Conservation (phyloP, 352 stramenopile species). For the Blastocystis sp. region DNA sequence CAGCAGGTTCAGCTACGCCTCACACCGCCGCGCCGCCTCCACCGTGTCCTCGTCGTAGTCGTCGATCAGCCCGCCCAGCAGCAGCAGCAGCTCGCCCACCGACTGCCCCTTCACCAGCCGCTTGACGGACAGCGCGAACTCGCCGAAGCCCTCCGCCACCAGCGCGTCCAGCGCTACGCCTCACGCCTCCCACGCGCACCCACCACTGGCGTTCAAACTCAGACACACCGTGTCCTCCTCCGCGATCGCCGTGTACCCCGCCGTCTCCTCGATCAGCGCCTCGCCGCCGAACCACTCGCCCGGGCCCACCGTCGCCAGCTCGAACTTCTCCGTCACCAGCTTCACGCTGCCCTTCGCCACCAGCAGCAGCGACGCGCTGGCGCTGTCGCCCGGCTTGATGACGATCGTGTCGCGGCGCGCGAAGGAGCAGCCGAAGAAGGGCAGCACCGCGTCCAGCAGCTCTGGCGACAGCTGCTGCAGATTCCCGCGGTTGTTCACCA, state of each 20-base stretch:
- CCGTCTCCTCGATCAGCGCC: slow-evolving; percentile 53
- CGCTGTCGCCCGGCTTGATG: slow-evolving; percentile 47
- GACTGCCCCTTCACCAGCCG: slow-evolving; percentile 54
- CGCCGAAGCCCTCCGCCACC: slow-evolving; percentile 47
- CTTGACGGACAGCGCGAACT: slow-evolving; percentile 59
- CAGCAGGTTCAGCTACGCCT: slow-evolving; percentile 38
- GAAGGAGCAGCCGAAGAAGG: slow-evolving; percentile 42
- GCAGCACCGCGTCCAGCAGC: not conserved
- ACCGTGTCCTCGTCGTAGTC: slow-evolving; percentile 62
- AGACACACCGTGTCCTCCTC: slow-evolving; percentile 65
- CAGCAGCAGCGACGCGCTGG: slow-evolving; percentile 34
- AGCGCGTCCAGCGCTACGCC: slow-evolving; percentile 14
- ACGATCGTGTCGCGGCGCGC: slow-evolving; percentile 49
- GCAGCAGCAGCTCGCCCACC: not conserved
- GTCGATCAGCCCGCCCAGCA: slow-evolving; percentile 53
- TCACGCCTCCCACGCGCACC: not conserved
- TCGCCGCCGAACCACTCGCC: slow-evolving; percentile 66
- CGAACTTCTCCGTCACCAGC: slow-evolving; percentile 44
- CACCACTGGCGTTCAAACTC: slow-evolving; percentile 50
- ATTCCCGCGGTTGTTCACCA: slow-evolving; percentile 52
- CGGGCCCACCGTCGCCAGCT: slow-evolving; percentile 36
- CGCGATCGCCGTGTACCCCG: slow-evolving; percentile 64
- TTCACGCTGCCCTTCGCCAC: slow-evolving; percentile 50
- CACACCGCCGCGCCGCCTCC: not conserved
- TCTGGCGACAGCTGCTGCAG: slow-evolving; percentile 23